Evolutionary conservation across 768 basidiomycete species (phyloP).

Genomic region (Gyrodon lividus): DNA sequence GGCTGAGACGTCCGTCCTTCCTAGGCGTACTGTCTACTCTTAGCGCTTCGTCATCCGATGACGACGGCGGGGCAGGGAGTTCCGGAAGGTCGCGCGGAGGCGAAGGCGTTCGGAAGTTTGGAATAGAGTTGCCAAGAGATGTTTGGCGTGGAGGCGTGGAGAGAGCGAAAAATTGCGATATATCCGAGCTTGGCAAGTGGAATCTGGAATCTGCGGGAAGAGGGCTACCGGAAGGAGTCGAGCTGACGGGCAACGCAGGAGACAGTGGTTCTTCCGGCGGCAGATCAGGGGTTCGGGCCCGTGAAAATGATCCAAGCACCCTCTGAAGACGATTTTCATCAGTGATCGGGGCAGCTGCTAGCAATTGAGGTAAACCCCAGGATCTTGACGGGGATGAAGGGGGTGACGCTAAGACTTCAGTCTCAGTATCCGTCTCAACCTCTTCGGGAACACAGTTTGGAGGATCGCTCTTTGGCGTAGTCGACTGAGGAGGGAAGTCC

Average conservation of each 20-base stretch:
- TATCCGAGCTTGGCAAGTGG: slow-evolving; percentile 6
- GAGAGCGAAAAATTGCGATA: slow-evolving; percentile 24
- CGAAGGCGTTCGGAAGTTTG: slow-evolving; percentile 61
- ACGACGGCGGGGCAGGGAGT: slow-evolving; percentile 64
- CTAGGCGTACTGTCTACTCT: slow-evolving; percentile 22
- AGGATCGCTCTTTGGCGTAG: slow-evolving; percentile 26
- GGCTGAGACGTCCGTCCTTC: slow-evolving; percentile 15
- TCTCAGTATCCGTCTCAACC: slow-evolving; percentile 24
- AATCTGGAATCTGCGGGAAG: slow-evolving; percentile 7
- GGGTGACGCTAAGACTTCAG: slow-evolving; percentile 27
- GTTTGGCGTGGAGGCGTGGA: slow-evolving; percentile 49
- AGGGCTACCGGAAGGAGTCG: slow-evolving; percentile 28
- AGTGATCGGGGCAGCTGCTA: not conserved
- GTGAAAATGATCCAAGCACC: slow-evolving; percentile 21
- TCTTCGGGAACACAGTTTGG: slow-evolving; percentile 14
- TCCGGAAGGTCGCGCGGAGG: slow-evolving; percentile 63
- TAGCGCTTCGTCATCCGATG: slow-evolving; percentile 46
- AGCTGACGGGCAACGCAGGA: slow-evolving; percentile 7
- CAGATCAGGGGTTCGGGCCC: slow-evolving; percentile 4
- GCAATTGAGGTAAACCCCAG: slow-evolving; percentile 18
- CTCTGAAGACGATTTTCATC: slow-evolving; percentile 19
- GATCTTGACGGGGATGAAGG: slow-evolving; percentile 10
- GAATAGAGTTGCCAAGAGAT: slow-evolving; percentile 40
- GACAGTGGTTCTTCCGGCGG: slow-evolving; percentile 1
- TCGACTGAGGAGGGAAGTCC: slow-evolving; percentile 22